These are phyloP conservation scores for Pyrenochaeta sp. DNA, from an alignment of 2,329 filamentous ascomycete genomes.

Conservation along the genomic window DNA sequence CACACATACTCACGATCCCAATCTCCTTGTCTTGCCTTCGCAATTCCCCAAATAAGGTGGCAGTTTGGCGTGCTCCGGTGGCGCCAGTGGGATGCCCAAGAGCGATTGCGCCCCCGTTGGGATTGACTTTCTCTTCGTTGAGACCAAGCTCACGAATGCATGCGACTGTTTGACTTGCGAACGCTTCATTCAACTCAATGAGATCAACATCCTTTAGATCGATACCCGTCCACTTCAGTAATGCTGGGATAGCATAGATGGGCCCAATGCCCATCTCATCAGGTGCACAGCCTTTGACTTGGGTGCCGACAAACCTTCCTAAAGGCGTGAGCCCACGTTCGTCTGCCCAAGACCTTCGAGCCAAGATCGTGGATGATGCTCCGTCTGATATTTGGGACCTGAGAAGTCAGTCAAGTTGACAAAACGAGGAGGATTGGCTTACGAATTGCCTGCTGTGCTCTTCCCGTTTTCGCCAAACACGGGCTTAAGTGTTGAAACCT, in stretches of 20 bases:
- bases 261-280: conserved; percentile 96
- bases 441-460: conserved; percentile 86
- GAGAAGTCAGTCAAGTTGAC: conserved; percentile 19
- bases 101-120: conserved; percentile 81
- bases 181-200: conserved; percentile 94
- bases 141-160: conserved; percentile 73
- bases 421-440: conserved; percentile 6
- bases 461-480: conserved; percentile 90
- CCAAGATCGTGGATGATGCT: conserved; percentile 85
- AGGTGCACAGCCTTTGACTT: conserved; percentile 88
- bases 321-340: conserved; percentile 87
- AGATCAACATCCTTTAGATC: conserved; percentile 84
- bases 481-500: conserved; percentile 81
- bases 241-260: conserved; percentile 76
- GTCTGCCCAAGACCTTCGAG: conserved; percentile 89
- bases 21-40: conserved; percentile 74
- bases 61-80: conserved; percentile 81
- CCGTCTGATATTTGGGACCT: conserved; percentile 94
- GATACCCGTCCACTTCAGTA: conserved; percentile 79
- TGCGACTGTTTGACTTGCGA: conserved; percentile 96
- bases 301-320: conserved; percentile 91
- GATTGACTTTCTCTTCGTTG: conserved; percentile 80
- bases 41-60: conserved; percentile 78
- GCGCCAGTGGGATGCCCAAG: conserved; percentile 81
- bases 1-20: conserved; percentile 89